Base-by-base conservation (phyloP, 148 eudicot genomes). In the Silene uniflora region DNA sequence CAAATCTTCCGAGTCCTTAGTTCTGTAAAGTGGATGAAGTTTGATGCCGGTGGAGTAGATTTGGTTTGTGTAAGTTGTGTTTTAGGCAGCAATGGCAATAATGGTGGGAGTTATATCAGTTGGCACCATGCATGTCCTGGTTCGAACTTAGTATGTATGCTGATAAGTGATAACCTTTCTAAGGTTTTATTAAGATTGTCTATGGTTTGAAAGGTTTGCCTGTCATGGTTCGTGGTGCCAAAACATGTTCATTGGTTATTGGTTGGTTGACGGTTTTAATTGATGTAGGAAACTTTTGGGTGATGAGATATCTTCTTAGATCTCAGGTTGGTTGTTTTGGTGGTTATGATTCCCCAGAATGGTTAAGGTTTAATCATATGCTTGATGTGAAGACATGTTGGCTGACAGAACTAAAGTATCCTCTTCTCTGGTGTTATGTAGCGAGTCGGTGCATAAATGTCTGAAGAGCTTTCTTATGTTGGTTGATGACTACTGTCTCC, bases 121-220 rank as follows among this genome's bases (percentile, higher is more conserved):
- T 70, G 13, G 62, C 66, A 65, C 35, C 17, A 17, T 64, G 27
- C 46, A 1, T 35, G 46, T 24, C 59, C 73, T 64, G 18, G 23
- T 39, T 71, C 29, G 23, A 64, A 64, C 73, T 61, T 52, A 52
- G 2, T 62, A 17, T 73, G 56, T 25, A 42, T 62, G 22, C 66
- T 75, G 59, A 75, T 69, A 67, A 69, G 59, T 75, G 59, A 75
- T 62, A 67, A 69, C 71, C 72, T 62, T 80, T 65, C 59, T 47
- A 24, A 23, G 74, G 29, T 60, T 27, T 19, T n/a, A 13, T 27
- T 29, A 46, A 25, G 54, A 29, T 47, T 46, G 62, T 42, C 60
- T 19, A 55, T 23, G 47, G 18, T n/a, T 22, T 55, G 62, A 32
- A 62, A 74, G 73, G 70, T 74, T n/a, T 8, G 63, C n/a, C 68